phyloP scores from a whole-genome alignment of 169 alveolate genomes.

The Eimeria falciformis region DNA sequence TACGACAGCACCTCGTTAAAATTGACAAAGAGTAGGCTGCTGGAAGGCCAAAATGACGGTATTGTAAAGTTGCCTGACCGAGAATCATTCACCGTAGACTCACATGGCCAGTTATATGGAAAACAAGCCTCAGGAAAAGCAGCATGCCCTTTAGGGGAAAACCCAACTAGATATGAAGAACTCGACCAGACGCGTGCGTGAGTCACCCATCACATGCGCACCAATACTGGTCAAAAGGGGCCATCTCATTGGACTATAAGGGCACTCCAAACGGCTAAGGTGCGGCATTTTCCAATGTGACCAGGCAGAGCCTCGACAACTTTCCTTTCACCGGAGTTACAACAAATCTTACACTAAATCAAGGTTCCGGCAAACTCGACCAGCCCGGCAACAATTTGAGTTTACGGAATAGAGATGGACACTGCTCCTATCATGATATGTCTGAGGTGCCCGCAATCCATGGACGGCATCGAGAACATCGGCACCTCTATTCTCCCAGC shows the following conservation, averaged over 20 bases:
- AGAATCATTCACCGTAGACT: no score
- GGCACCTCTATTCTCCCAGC: not conserved
- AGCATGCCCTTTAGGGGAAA: not conserved
- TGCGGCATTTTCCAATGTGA: constrained; percentile 24
- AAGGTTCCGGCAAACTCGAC: no score
- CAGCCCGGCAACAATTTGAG: no score
- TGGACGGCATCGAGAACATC: not conserved
- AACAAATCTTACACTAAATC: no score
- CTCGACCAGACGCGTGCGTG: constrained; percentile 65
- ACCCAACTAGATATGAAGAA: constrained; percentile 2
- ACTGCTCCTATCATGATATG: no score
- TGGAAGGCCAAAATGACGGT: no score
- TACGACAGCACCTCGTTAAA: not conserved
- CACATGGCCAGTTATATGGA: not conserved
- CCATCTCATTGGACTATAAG: not conserved
- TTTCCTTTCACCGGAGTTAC: not conserved
- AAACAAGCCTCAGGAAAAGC: not conserved
- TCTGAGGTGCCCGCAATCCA: not conserved
- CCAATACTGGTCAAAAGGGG: not conserved
- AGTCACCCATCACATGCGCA: constrained; percentile 11
- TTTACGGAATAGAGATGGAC: no score
- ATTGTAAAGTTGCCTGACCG: no score
- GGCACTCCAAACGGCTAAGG: no score
- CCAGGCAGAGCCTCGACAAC: constrained; percentile 12
- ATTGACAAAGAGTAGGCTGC: no score